Evolutionary conservation across 2,329 filamentous ascomycete genomes (phyloP).

Genomic region (Pseudonectria buxi): DNA sequence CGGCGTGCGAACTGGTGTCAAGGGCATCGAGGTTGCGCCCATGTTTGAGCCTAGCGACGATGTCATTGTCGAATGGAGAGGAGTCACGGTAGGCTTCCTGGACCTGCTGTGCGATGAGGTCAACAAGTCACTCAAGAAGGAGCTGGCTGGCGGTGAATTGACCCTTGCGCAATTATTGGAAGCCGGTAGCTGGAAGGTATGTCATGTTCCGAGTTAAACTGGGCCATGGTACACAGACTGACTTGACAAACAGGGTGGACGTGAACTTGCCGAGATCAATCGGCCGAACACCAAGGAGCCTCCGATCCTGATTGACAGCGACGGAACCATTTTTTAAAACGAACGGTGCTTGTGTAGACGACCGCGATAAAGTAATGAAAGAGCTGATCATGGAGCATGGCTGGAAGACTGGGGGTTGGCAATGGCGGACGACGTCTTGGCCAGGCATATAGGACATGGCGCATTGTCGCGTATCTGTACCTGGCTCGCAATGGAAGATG

Average conservation of each 20-base stretch:
- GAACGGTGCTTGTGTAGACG: slow-evolving; percentile 3
- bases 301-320: slow-evolving; percentile 91
- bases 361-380: too few species aligned
- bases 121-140: slow-evolving; percentile 55
- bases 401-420: too few species aligned
- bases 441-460: too few species aligned
- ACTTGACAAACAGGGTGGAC: slow-evolving; percentile 58
- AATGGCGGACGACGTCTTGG: too few species aligned
- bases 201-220: slow-evolving; percentile 16
- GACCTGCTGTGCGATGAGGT: slow-evolving; percentile 47
- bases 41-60: slow-evolving; percentile 55
- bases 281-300: slow-evolving; percentile 94
- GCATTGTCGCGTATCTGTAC: too few species aligned
- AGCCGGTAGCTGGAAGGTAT: slow-evolving; percentile 95
- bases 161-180: slow-evolving; percentile 85
- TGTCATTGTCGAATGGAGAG: slow-evolving; percentile 60
- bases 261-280: slow-evolving; percentile 92
- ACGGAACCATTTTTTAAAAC: slow-evolving; percentile 85
- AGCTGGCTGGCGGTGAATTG: slow-evolving; percentile 64
- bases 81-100: slow-evolving; percentile 53
- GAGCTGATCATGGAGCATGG: too few species aligned
- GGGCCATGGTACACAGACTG: slow-evolving; percentile 3
- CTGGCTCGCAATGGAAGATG: too few species aligned
- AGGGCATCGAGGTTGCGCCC: slow-evolving; percentile 47
- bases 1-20: slow-evolving; percentile 63